Conservation (phyloP, 2,329 filamentous ascomycete species). For the Magnaporthiopsis rhizophila region DNA sequence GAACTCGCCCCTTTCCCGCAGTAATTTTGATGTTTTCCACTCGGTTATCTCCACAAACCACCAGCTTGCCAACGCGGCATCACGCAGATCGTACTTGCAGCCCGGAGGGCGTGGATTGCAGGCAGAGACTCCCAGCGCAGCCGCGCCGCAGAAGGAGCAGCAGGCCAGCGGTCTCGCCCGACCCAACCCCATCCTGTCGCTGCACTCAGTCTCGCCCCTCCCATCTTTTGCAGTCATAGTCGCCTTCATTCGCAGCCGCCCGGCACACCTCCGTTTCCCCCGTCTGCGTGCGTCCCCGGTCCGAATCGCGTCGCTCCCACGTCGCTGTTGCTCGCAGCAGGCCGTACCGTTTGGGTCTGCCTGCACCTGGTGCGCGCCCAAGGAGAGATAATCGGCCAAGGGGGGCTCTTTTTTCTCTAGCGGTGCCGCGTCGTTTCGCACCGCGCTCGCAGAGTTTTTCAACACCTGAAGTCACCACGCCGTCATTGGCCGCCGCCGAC, state of each 20-base stretch:
- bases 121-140: not conserved
- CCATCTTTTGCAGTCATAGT: not conserved
- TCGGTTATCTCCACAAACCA: constrained; percentile 1
- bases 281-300: not conserved
- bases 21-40: constrained; percentile 6
- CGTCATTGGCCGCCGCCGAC: not conserved
- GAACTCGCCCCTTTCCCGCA: not conserved
- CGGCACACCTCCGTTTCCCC: not conserved
- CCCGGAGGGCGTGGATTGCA: constrained; percentile 1
- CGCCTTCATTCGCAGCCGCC: not conserved
- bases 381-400: not conserved
- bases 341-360: not conserved
- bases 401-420: not conserved
- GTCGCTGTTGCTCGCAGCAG: not conserved
- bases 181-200: not conserved
- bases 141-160: constrained; percentile 1
- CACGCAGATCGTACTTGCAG: not conserved
- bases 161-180: not conserved
- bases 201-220: not conserved
- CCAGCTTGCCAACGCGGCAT: constrained; percentile 3
- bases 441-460: not conserved
- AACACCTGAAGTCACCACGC: too few species aligned
- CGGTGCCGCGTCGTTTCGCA: not conserved
- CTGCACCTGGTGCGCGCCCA: not conserved
- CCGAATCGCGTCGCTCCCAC: not conserved